Conservation (phyloP, 2,329 filamentous ascomycete genomes). For the Bimuria novae-zelandiae region DNA sequence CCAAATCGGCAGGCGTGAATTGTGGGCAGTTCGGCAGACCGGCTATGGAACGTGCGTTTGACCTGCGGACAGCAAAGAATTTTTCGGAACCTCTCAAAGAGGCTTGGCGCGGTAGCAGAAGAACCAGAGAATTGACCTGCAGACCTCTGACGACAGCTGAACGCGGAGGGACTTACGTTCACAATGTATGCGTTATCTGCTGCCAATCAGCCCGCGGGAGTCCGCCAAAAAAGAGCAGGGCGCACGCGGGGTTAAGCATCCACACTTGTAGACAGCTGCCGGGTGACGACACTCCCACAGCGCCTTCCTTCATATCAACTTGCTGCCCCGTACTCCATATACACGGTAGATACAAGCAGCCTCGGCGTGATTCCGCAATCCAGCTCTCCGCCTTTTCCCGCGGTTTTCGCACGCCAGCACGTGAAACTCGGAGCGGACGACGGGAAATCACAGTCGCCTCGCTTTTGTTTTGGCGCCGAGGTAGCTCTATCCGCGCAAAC, state of each 20-base stretch:
- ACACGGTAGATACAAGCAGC: background rate
- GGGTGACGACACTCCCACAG: constrained; percentile 16
- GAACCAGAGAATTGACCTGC: constrained; percentile 25
- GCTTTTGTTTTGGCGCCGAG: constrained; percentile 30
- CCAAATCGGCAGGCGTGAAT: constrained; percentile 24
- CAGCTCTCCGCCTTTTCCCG: constrained; percentile 11
- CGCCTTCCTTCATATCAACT: background rate
- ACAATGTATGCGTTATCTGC: constrained; percentile 8
- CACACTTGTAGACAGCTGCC: background rate
- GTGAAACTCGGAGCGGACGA: constrained; percentile 40
- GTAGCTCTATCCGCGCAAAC: constrained; percentile 25
- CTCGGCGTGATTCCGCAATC: background rate
- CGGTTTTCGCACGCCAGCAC: constrained; percentile 21
- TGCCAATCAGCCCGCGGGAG: constrained; percentile 11
- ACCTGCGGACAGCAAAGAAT: constrained; percentile 34
- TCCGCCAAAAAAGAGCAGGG: constrained; percentile 11
- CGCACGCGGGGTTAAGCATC: constrained; percentile 15
- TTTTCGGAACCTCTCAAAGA: constrained; percentile 16
- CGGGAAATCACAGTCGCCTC: constrained; percentile 34
- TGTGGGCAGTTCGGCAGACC: constrained; percentile 30
- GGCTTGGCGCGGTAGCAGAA: constrained; percentile 19
- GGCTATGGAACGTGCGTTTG: constrained; percentile 23
- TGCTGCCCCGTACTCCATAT: constrained; percentile 2
- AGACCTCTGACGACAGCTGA: constrained; percentile 17
- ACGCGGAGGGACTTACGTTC: background rate